A percentile compares a stretch with the other conserved stretches of the same genome.
These are phyloP conservation scores for Neopestalotiopsis sp. DNA, from an alignment of 2,329 filamentous ascomycete genomes.

Conservation along the genomic window DNA sequence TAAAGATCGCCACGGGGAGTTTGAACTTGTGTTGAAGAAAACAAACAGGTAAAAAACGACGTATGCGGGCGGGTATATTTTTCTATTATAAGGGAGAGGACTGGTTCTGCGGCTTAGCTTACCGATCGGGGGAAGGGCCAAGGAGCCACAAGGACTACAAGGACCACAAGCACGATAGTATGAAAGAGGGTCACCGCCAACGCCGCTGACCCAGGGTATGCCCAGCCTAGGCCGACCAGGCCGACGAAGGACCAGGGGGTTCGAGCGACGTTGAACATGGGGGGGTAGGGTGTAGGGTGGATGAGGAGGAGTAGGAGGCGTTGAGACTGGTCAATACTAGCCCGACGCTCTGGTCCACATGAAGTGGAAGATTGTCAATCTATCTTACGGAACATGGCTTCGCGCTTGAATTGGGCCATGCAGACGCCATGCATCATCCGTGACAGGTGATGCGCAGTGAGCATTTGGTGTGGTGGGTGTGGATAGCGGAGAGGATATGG, in stretches of 20 bases:
- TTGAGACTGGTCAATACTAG: not conserved
- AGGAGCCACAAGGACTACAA: not conserved
- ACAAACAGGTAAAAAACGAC: not conserved
- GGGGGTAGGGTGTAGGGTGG: not conserved
- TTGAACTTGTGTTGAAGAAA: slow-evolving; percentile 11
- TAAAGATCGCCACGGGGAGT: slow-evolving; percentile 9
- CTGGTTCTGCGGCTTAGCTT: not conserved
- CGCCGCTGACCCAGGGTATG: not conserved
- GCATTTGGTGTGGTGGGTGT: not conserved
- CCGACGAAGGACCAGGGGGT: not conserved
- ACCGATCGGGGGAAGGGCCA: not conserved
- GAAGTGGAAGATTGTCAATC: slow-evolving; percentile 11
- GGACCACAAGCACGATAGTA: too few relatives aligned
- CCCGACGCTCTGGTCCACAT: slow-evolving; percentile 10
- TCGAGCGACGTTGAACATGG: not conserved
- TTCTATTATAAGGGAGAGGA: slow-evolving; percentile 2
- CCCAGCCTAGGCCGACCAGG: not conserved
- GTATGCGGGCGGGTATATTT: not conserved
- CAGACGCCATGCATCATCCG: slow-evolving; percentile 10
- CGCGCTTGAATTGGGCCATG: slow-evolving; percentile 1
- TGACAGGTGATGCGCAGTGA: slow-evolving; percentile 9
- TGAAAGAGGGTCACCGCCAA: not conserved
- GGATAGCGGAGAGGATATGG: not conserved
- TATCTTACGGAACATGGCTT: not conserved
- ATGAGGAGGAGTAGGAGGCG: not conserved